Evolutionary conservation across 176 grass and related monocot species (phyloP).

Genomic region (Cymbopogon citratus): DNA sequence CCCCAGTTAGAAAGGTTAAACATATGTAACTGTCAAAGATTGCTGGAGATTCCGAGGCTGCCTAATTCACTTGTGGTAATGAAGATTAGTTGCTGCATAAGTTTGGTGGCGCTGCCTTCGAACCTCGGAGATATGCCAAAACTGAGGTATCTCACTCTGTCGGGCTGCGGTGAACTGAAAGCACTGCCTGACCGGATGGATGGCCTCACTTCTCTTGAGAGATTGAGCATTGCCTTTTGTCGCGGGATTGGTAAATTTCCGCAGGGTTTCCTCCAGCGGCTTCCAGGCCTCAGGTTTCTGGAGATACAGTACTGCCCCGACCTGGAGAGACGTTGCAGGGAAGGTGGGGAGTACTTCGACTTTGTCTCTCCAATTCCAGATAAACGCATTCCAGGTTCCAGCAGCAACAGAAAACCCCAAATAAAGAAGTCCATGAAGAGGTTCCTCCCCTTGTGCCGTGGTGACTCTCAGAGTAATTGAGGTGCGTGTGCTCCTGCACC

Average conservation of each 20-base stretch:
- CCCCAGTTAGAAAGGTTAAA: background rate
- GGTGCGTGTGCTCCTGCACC: background rate
- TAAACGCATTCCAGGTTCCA: too few relatives aligned
- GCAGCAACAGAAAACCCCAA: too few relatives aligned
- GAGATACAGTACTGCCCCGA: too few relatives aligned
- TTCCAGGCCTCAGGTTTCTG: too few relatives aligned
- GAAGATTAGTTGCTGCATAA: rapidly evolving
- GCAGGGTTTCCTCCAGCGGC: too few relatives aligned
- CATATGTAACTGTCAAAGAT: rapidly evolving
- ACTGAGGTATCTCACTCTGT: rapidly evolving
- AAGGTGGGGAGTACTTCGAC: too few relatives aligned
- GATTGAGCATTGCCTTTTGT: too few relatives aligned
- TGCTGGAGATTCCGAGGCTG: background rate
- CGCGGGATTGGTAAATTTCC: too few relatives aligned
- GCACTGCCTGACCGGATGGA: background rate
- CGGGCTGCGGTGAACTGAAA: background rate
- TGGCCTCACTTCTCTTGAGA: background rate
- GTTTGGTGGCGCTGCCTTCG: background rate
- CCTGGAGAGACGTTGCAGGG: too few relatives aligned
- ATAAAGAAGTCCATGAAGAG: too few relatives aligned
- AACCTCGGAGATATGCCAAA: background rate
- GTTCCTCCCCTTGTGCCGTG: background rate
- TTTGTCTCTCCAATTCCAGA: too few relatives aligned
- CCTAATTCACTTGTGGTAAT: background rate
- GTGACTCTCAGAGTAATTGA: background rate